A percentile compares a stretch with the other conserved stretches of the same genome.
These are phyloP conservation scores for Xylariaceae sp. DNA, from an alignment of 2,329 filamentous ascomycete species.

Conservation along the genomic window DNA sequence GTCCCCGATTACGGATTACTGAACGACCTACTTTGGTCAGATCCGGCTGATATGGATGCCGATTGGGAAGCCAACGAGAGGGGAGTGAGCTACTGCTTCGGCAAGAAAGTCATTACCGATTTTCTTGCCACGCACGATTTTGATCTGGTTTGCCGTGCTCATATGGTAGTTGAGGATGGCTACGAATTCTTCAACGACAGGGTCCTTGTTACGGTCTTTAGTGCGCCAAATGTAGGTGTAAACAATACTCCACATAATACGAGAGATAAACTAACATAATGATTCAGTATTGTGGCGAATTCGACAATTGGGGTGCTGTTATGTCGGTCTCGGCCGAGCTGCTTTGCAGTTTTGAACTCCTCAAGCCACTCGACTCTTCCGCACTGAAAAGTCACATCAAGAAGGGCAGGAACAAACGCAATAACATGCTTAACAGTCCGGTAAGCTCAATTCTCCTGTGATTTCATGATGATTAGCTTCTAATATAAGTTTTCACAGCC, in stretches of 20 bases:
- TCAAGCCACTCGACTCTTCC: constrained; percentile 93
- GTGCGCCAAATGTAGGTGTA: constrained; percentile 79
- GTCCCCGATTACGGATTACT: constrained; percentile 94
- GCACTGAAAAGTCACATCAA: constrained; percentile 98
- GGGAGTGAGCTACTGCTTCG: constrained; percentile 97
- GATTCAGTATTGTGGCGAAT: constrained; percentile 87
- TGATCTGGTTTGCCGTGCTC: constrained; percentile 90
- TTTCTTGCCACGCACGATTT: constrained; percentile 94
- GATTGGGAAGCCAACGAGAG: constrained; percentile 98
- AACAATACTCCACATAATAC: constrained; percentile 15
- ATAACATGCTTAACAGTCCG: constrained; percentile 93
- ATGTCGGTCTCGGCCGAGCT: constrained; percentile 96
- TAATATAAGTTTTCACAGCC: constrained; percentile 36
- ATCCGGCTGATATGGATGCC: constrained; percentile 94
- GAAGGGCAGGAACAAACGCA: constrained; percentile 89
- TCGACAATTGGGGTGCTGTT: constrained; percentile 97
- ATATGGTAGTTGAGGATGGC: constrained; percentile 99
- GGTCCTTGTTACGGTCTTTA: constrained; percentile 93
- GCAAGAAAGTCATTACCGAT: constrained; percentile 95
- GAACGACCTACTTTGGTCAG: constrained; percentile 94
- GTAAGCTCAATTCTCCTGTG: constrained; percentile 50
- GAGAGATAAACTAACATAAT: constrained; percentile 21
- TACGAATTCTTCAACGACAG: constrained; percentile 98
- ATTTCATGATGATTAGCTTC: not conserved
- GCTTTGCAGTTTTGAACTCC: constrained; percentile 91